phyloP scores from a whole-genome alignment of 768 basidiomycete species.

The Naematelia encephala region DNA sequence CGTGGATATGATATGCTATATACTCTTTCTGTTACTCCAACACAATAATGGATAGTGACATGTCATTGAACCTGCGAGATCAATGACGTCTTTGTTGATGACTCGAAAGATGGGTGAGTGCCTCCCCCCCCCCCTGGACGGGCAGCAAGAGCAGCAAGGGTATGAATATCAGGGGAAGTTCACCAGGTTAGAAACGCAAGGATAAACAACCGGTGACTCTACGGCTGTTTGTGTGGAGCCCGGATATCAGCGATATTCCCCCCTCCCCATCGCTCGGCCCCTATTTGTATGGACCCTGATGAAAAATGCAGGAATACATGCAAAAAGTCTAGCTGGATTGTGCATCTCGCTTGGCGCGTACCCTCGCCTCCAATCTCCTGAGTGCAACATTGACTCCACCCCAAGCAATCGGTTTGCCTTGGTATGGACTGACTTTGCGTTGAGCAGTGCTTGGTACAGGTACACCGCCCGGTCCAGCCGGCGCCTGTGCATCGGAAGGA shows the following conservation, averaged over 20 bases:
- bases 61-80: not conserved
- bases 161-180: no score
- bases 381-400: not conserved
- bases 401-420: not conserved
- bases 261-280: no score
- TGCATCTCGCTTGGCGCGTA: not conserved
- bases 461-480: not conserved
- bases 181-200: no score
- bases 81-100: not conserved
- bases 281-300: no score
- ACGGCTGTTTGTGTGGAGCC: no score
- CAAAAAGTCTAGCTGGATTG: not conserved
- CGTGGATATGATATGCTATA: not conserved
- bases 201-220: no score
- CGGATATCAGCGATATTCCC: no score
- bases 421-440: not conserved
- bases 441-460: not conserved
- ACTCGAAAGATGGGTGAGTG: no score
- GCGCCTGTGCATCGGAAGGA: slow-evolving; percentile 8
- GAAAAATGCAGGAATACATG: no score
- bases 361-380: not conserved
- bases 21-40: not conserved
- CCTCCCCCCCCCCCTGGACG: no score
- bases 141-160: no score
- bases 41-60: no score